A percentile compares a stretch with the other conserved stretches of the same genome.
phyloP scores from a whole-genome alignment of 371 early-diverging fungal genomes.

The Circinella minor region DNA sequence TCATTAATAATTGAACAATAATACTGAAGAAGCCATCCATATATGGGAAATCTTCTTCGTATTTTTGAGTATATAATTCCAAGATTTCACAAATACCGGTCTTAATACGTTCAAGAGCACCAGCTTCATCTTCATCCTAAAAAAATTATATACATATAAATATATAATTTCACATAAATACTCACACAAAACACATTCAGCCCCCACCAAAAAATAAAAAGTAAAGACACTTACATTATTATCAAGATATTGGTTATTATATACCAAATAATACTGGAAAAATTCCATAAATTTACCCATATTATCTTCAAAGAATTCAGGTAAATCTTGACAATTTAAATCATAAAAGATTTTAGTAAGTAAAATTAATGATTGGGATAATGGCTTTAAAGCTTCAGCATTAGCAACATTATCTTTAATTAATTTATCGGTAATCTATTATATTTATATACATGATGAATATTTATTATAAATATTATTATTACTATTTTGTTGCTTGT shows the following conservation, averaged over 20 bases:
- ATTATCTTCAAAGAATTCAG: slow-evolving; percentile 95
- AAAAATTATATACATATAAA: neutral
- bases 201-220: too few relatives aligned
- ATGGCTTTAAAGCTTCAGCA: slow-evolving; percentile 61
- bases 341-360: slow-evolving; percentile 89
- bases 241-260: slow-evolving; percentile 74
- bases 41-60: slow-evolving; percentile 86
- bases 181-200: too few relatives aligned
- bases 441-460: neutral
- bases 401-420: slow-evolving; percentile 74
- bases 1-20: slow-evolving; percentile 85
- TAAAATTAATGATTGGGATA: slow-evolving; percentile 78
- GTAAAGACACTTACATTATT: slow-evolving; percentile 50
- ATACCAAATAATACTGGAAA: slow-evolving; percentile 85
- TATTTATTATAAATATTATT: neutral
- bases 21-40: slow-evolving; percentile 83
- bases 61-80: slow-evolving; percentile 86
- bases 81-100: slow-evolving; percentile 89
- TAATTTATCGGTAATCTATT: slow-evolving; percentile 77
- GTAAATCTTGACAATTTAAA: slow-evolving; percentile 94
- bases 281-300: slow-evolving; percentile 76
- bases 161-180: too few relatives aligned
- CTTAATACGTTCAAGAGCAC: slow-evolving; percentile 85
- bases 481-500: too few relatives aligned
- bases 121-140: slow-evolving; percentile 87